These are phyloP conservation scores for Aspergillus brunneoviolaceus DNA, from an alignment of 2,329 filamentous ascomycete genomes.

Conservation along the genomic window DNA sequence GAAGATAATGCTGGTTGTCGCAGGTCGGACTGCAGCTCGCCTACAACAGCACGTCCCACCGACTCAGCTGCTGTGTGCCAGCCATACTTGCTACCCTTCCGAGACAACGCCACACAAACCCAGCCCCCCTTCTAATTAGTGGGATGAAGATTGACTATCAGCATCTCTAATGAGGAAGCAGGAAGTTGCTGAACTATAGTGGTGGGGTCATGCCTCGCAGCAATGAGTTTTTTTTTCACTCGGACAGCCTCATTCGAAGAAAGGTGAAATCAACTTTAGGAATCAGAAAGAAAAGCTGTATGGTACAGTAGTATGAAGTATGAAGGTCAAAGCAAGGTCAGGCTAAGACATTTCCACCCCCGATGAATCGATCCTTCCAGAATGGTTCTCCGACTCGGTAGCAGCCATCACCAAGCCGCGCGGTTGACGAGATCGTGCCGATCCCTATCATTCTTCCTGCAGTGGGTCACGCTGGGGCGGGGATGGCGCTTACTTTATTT, in stretches of 20 bases:
- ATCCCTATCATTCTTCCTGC: conserved; percentile 14
- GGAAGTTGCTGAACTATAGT: too few species aligned
- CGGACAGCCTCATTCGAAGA: too few species aligned
- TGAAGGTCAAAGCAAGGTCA: neutral
- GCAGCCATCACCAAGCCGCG: neutral
- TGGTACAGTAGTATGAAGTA: neutral
- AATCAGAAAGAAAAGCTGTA: too few species aligned
- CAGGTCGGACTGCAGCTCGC: neutral
- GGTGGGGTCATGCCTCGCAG: too few species aligned
- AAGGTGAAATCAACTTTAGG: too few species aligned
- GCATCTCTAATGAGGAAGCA: too few species aligned
- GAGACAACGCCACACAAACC: neutral
- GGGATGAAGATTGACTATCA: too few species aligned
- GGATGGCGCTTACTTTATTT: conserved; percentile 27
- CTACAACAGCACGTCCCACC: neutral
- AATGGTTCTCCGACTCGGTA: neutral
- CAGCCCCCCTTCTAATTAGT: neutral
- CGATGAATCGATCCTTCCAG: neutral
- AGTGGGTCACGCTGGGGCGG: conserved; percentile 21
- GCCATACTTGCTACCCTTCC: neutral
- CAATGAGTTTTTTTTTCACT: too few species aligned
- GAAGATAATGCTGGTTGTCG: neutral
- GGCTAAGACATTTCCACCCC: neutral
- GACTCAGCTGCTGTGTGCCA: neutral
- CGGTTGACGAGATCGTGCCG: conserved; percentile 12